Evolutionary conservation across 345 rosid genomes (phyloP).

Genomic region (Psidium friedrichsthalianum): DNA sequence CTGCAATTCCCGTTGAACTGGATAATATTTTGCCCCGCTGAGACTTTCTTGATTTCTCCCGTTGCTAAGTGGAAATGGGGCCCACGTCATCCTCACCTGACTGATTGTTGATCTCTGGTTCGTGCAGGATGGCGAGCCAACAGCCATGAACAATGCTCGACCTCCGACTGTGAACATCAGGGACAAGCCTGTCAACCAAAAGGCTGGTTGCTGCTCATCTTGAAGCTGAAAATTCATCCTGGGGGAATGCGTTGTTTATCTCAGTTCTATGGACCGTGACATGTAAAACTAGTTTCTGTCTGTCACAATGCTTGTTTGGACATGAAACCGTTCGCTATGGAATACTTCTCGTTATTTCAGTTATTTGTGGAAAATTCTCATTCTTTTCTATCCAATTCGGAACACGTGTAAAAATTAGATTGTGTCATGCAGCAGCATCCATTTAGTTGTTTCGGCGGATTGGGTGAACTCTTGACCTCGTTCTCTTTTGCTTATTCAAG

Average conservation of each 20-base stretch:
- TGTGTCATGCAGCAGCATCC: neutral
- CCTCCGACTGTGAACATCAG: constrained; percentile 68
- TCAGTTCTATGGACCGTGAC: neutral
- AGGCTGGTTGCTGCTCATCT: constrained; percentile 67
- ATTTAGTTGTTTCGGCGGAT: neutral
- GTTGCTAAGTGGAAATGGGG: neutral
- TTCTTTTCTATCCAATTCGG: neutral
- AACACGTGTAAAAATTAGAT: constrained; percentile 2
- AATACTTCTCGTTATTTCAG: neutral
- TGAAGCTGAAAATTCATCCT: constrained; percentile 7
- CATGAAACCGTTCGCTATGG: neutral
- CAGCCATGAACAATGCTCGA: constrained; percentile 37
- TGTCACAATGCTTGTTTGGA: neutral
- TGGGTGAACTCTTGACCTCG: neutral
- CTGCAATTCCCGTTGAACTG: neutral
- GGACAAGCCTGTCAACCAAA: constrained; percentile 72
- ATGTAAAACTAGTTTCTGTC: constrained; percentile 5
- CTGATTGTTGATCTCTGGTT: neutral
- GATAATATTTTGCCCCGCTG: neutral
- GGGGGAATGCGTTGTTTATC: neutral
- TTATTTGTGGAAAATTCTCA: neutral
- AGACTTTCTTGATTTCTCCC: neutral
- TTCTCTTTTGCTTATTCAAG: neutral
- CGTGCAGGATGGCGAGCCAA: constrained; percentile 63
- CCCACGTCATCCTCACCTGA: neutral